Conservation (phyloP, 139 green algal genomes). For the Eudorina sp. region DNA sequence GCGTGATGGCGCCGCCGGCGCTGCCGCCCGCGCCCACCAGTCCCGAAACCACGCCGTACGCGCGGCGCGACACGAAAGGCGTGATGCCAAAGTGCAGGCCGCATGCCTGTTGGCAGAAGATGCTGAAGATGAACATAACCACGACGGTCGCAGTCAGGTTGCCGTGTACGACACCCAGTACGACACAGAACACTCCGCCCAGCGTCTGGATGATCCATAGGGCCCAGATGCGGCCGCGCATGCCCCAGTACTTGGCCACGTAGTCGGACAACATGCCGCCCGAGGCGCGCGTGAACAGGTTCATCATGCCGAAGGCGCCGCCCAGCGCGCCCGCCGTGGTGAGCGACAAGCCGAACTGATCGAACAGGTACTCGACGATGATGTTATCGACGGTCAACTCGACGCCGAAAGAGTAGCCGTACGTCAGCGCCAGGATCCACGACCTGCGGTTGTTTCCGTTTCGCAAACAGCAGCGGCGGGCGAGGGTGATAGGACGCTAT, state of each 20-base stretch:
- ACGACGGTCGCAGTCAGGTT: constrained; percentile 81
- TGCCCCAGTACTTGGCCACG: constrained; percentile 68
- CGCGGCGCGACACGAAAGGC: constrained; percentile 91
- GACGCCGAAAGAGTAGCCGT: constrained; percentile 89
- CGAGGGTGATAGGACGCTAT: too few relatives aligned
- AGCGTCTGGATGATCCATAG: constrained; percentile 78
- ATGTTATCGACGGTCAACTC: constrained; percentile 92
- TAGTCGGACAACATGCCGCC: constrained; percentile 81
- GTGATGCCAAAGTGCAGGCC: constrained; percentile 86
- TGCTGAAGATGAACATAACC: constrained; percentile 89
- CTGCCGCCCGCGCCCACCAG: constrained; percentile 95
- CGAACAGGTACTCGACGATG: constrained; percentile 77
- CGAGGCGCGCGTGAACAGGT: constrained; percentile 90
- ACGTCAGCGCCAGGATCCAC: constrained; percentile 60
- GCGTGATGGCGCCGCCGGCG: constrained; percentile 87
- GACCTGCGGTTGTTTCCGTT: too few relatives aligned
- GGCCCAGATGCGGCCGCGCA: constrained; percentile 87
- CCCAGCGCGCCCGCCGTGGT: constrained; percentile 51
- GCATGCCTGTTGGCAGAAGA: constrained; percentile 81
- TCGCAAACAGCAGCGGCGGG: too few relatives aligned
- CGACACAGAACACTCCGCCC: constrained; percentile 83
- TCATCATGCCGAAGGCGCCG: constrained; percentile 88
- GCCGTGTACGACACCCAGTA: constrained; percentile 79
- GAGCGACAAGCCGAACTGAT: constrained; percentile 81
- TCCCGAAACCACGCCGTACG: constrained; percentile 89